Percentiles rank a stretch among this genome's conserved stretches.
phyloP scores from a whole-genome alignment of 805 yeast species.

The Myxozyma kluyveri region DNA sequence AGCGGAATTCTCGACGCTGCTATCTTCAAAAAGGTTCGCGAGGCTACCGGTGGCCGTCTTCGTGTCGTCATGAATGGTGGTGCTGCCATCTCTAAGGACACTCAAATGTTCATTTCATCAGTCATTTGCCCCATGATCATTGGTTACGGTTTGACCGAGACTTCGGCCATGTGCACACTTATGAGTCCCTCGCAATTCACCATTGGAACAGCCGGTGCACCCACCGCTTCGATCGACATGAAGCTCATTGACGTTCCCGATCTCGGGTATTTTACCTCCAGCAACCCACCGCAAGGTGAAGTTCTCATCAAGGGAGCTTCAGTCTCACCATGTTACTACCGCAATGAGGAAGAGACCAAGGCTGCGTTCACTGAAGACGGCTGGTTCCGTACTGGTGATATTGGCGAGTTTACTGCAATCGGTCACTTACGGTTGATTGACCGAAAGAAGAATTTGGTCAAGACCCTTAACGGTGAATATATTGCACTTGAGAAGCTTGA shows the following conservation, averaged over 20 bases:
- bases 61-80: conserved; percentile 83
- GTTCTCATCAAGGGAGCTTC: conserved; percentile 73
- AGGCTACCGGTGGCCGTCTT: conserved; percentile 91
- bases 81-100: conserved; percentile 76
- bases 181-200: conserved; percentile 64
- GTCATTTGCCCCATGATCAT: conserved; percentile 81
- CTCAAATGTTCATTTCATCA: conserved; percentile 70
- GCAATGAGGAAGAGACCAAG: conserved; percentile 76
- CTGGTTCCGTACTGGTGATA: conserved; percentile 97
- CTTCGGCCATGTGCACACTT: conserved; percentile 83
- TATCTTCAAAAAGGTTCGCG: conserved; percentile 82
- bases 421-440: conserved; percentile 85
- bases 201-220: conserved; percentile 74
- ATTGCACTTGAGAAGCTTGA: conserved; percentile 95
- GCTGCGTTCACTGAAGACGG: conserved; percentile 76
- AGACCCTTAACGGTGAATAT: conserved; percentile 95
- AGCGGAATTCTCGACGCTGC: conserved; percentile 63
- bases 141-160: conserved; percentile 97
- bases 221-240: conserved; percentile 77
- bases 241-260: conserved; percentile 90
- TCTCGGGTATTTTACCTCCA: conserved; percentile 75
- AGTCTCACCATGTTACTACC: conserved; percentile 73
- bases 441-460: conserved; percentile 92
- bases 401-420: conserved; percentile 82
- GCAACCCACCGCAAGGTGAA: conserved; percentile 87